Conservation (phyloP, 345 rosid genomes). For the Passiflora organensis region DNA sequence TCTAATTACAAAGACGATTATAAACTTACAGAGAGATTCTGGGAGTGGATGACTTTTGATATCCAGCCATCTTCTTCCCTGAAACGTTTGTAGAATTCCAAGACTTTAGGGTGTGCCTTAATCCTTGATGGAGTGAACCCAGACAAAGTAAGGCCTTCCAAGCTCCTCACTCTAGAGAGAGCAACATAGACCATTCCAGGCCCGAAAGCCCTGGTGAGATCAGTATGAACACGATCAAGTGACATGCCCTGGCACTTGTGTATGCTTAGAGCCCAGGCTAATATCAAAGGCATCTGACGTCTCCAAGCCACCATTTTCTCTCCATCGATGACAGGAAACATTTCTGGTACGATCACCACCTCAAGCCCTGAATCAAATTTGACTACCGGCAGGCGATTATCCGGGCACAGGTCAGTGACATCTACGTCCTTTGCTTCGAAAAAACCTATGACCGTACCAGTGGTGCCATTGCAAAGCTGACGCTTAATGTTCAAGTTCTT, state of each 20-base stretch:
- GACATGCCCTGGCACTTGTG: conserved; percentile 36
- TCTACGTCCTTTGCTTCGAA: background rate
- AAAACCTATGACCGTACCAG: conserved; percentile 18
- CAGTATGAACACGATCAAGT: conserved; percentile 18
- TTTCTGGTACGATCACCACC: conserved; percentile 11
- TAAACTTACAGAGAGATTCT: too few relatives aligned
- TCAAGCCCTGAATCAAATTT: conserved; percentile 20
- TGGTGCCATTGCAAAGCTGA: conserved; percentile 28
- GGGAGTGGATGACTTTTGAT: too few relatives aligned
- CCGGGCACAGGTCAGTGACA: conserved; percentile 4
- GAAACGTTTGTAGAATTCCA: conserved; percentile 16
- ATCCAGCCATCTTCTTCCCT: background rate
- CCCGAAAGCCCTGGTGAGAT: conserved; percentile 22
- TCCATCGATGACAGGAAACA: conserved; percentile 14
- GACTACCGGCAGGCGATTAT: conserved; percentile 14
- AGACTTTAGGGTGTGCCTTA: conserved; percentile 28
- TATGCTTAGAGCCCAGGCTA: conserved; percentile 32
- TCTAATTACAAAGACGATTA: too few relatives aligned
- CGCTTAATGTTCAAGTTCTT: conserved; percentile 13
- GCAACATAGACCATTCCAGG: conserved; percentile 30
- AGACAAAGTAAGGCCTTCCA: conserved; percentile 23
- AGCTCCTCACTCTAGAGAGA: conserved; percentile 19
- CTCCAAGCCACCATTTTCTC: conserved; percentile 12
- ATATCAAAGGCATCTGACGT: conserved; percentile 20
- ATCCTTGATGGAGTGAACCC: conserved; percentile 22